Evolutionary conservation across 208 protist species (phyloP), one percentile per base, ranked within the genome.

Genomic region (Trypanosoma rangeli): DNA sequence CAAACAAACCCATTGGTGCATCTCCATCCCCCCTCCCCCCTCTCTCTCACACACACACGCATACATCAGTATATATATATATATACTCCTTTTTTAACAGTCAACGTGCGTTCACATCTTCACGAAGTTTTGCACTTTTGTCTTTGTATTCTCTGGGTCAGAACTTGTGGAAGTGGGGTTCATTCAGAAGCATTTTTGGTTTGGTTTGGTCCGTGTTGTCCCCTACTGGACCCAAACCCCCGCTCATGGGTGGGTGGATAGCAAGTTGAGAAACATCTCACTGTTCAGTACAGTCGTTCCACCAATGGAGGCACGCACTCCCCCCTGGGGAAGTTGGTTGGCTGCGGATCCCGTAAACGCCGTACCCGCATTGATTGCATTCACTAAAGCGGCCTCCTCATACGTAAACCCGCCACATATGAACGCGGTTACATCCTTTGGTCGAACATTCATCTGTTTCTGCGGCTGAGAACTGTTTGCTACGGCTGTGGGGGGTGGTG

Each of bases 371-470:
- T 94, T 96, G 35, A 96, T 79, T 52, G 68, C 62, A 73, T 88
- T 82, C 13, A 93, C 74, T 29, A 96, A 74, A 29, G 91, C 88
- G 10, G 86, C 91, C 75, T 96, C 91, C 54, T 59, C 85, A 63
- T 87, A 94, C 16, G 90, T 94, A 74, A 82, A 94, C 13, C 90
- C 90, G 22, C 90, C 90, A 28, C 87, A 94, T 84, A 96, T 96
- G 68, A 90, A 96, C 57, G 87, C 85, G 16, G 81, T 83, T 64
- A 86, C 77, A 39, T 94, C 82, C 26, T 76, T 82, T 46, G 87
- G 82, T 75, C 86, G 86, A 39, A 70, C 74, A 16, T 20, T 64
- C 1, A 33, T 28, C 44, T 46, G 56, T 28, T 62, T 53, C 12
- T 29, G 64, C 7, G 35, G 13, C 64, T 83, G 68, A 8, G 33